A percentile compares a stretch with the other conserved stretches of the same genome.
These are phyloP conservation scores for Talaromyces atroroseus DNA, from an alignment of 2,329 filamentous ascomycete species.

Conservation along the genomic window DNA sequence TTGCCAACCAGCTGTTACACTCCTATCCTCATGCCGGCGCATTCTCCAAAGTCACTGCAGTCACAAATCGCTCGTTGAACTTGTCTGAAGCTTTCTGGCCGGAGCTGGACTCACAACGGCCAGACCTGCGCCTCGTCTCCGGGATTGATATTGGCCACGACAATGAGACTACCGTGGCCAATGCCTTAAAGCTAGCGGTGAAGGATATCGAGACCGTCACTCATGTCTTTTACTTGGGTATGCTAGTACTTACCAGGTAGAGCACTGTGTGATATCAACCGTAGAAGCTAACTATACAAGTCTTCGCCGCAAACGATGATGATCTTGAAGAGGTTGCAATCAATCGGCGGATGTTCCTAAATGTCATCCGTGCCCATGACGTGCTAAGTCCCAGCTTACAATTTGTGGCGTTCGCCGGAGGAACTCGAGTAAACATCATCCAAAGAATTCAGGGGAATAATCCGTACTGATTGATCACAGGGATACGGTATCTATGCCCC, in stretches of 20 bases:
- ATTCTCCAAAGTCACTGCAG: conserved; percentile 36
- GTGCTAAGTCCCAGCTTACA: conserved; percentile 23
- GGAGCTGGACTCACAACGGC: neutral
- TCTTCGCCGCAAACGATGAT: conserved; percentile 15
- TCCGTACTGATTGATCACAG: conserved; percentile 7
- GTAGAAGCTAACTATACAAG: no score
- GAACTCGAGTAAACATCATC: conserved; percentile 16
- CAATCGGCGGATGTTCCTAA: conserved; percentile 29
- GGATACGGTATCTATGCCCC: conserved; percentile 22
- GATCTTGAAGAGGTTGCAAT: conserved; percentile 28
- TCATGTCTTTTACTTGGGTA: conserved; percentile 39
- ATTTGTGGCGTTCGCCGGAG: conserved; percentile 31
- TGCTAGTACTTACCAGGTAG: neutral
- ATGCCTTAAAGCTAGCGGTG: no score
- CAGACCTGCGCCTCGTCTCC: conserved; percentile 8
- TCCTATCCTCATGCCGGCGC: conserved; percentile 27
- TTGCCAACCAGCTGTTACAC: conserved; percentile 34
- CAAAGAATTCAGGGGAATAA: neutral
- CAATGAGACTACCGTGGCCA: conserved; percentile 23
- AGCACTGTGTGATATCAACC: no score
- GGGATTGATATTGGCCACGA: conserved; percentile 26
- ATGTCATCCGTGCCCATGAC: conserved; percentile 30
- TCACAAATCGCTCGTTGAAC: conserved; percentile 36
- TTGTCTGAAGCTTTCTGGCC: conserved; percentile 30
- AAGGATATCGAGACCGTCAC: conserved; percentile 31